Evolutionary conservation across 495 filamentous ascomycete genomes (phyloP).

Genomic region (Xylaria bambusicola): DNA sequence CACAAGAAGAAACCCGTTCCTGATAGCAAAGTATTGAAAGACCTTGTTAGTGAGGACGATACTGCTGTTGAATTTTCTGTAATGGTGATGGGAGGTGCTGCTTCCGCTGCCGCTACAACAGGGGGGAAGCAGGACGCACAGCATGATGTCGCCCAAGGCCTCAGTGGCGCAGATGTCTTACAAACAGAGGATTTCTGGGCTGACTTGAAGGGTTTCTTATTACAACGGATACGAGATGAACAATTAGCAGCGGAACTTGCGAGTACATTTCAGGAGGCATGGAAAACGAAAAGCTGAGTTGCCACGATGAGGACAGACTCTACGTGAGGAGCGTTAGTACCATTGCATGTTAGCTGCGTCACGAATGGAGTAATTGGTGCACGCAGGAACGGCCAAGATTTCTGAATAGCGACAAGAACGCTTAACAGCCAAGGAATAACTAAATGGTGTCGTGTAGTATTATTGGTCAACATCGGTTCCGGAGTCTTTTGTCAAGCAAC

Average conservation of each 20-base stretch:
- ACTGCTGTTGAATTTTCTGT: conserved; percentile 71
- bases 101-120: conserved; percentile 19
- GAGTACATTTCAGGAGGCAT: conserved; percentile 69
- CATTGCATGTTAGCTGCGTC: background rate
- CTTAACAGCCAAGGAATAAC: conserved; percentile 28
- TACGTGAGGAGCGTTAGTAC: background rate
- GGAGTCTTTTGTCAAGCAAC: conserved; percentile 30
- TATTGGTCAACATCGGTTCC: conserved; percentile 34
- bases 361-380: background rate
- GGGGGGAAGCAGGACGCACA: conserved; percentile 34
- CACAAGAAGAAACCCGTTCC: conserved; percentile 77
- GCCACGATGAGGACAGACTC: background rate
- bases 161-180: conserved; percentile 61
- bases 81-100: conserved; percentile 75
- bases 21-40: conserved; percentile 66
- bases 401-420: conserved; percentile 10
- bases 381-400: background rate
- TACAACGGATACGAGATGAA: conserved; percentile 75
- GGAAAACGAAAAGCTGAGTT: conserved; percentile 48
- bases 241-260: conserved; percentile 63
- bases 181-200: conserved; percentile 79
- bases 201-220: conserved; percentile 79
- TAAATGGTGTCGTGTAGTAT: conserved; percentile 30
- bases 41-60: conserved; percentile 50
- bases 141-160: conserved; percentile 50